Base-by-base conservation (phyloP, 345 rosid genomes). In the Cardamine chenopodiifolia region DNA sequence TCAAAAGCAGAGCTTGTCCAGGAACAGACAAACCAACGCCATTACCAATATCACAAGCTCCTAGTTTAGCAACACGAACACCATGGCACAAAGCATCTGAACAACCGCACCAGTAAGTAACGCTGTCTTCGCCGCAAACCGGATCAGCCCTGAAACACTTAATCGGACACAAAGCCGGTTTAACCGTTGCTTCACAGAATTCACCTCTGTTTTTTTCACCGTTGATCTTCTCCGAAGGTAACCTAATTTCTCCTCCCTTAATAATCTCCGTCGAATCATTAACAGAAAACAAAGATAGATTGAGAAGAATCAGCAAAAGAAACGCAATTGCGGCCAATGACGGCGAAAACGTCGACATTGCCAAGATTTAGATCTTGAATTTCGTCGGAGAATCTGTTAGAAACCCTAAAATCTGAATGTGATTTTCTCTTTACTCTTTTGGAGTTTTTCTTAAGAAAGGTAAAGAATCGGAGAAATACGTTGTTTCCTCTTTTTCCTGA, bases 101-200 rank as follows among this genome's bases (percentile, higher is more conserved):
- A 71, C 99, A 90, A 29, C 99, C 99, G 66, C 99, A 95, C 99
- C 99, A 95, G 78, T 95, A 95, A 44, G 97, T 95, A 66, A 88
- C 88, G 29, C 96, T 89, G 71, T 92, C 84, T 25, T 74, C 87
- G 8, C 98, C 98, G 42, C 99, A 95, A 18, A 92, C 98, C 17
- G 98, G 99, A 53, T 92, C 92, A 7, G 91, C 78, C 20, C 92
- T 78, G 72, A 95, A 92, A 78, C 99, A 95, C 18, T 81, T 92
- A 48, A 92, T 74, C 26, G 99, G 99, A 68, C 98, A 95, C 3
- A 88, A 82, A 4, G 19, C 65, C 26, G 90, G 85, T 52, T 66
- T 75, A 52, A 62, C n/a, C 40, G 72, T 58, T 25, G 85, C 69
- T 3, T 50, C 14, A 34, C 81, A 77, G 8, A 77, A 48, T 64